Base-by-base conservation (phyloP, 768 basidiomycete species). In the Mycena olivaceomarginata region DNA sequence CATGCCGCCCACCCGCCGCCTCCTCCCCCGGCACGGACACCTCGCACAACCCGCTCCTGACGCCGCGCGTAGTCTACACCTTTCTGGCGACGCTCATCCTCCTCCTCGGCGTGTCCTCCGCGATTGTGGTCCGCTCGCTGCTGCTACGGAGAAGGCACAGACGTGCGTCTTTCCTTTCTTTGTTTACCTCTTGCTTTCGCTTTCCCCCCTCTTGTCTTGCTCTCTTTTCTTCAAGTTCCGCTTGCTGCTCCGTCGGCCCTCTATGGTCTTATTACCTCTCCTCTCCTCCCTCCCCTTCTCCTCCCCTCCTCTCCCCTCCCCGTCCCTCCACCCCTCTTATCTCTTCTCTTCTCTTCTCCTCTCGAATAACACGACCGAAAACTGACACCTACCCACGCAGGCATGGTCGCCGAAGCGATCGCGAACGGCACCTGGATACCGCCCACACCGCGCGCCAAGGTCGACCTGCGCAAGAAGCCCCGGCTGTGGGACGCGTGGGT, bases 51-150 rank as follows among this genome's bases (percentile, higher is more conserved):
- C 20, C n/a, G 20, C 20, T 53, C n/a, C 7, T n/a, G 20, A 18
- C n/a, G 7, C n/a, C 22, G 8, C 25, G n/a, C n/a, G 40, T 46
- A 79, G 78, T 79, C 10, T 87, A 81, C 80, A 89, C 90, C 6
- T 90, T 91, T 75, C 87, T 91, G 65, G 93, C 94, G 3, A 94
- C 94, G 2, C 90, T 94, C 67, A 89, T 94, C 75, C 90, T 94
- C 25, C 90, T 95, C 22, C 89, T 94, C 37, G 87, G 88, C 53
- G 91, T 95, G 20, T 93, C 93, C 11, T 90, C 90, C 4, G 92
- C 92, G 15, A 93, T 94, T 81, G 90, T 94, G 76, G 78, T 91
- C 63, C 92, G 94, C 51, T 94, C 93, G 31, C 88, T 94, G 74
- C 77, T 94, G 46, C 87, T 94, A n/a, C 89, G 94, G 4, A 85